Evolutionary conservation across 208 protist species (phyloP), one percentile per base, ranked within the genome.

Genomic region (Acanthamoeba polyphaga): DNA sequence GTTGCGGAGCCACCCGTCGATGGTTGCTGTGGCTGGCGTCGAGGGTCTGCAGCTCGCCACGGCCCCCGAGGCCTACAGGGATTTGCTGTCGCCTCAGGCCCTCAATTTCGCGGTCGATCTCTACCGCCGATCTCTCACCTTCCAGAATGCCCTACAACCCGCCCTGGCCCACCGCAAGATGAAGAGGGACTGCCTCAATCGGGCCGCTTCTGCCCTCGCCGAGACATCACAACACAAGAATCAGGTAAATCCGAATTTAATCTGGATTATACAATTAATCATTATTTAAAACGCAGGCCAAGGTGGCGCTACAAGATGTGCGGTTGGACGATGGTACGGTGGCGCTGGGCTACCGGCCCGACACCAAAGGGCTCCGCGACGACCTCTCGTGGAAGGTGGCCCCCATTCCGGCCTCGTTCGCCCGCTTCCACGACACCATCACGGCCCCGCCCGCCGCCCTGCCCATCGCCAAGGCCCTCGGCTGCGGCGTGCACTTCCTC

Each of bases 361-460:
- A 92, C 64, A 92, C 87, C 19, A 46, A n/a, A 22, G 62, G 24
- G 10, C 22, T 92, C 15, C 87, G 87, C 87, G 64, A 92, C 19
- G 87, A 92, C 60, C 58, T 55, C 17, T 70, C 87, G 43, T 92
- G 87, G 87, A 13, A 29, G 3, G 87, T 92, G 55, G 87, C 55
- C 29, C 60, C 51, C 27, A 92, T 92, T 29, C 87, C 87, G 64
- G 29, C 55, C 38, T 13, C 38, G 12, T 92, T 92, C 32, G 87
- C 87, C 13, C 32, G 87, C 38, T 92, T 92, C 49, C 87, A 92
- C 49, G 87, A 76, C 87, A 92, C 87, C 87, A 92, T 92, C 64
- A 92, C 87, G 9, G 87, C 60, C 19, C 87, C 87, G 32, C 87
- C 87, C 7, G 62, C 34, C 24, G 55, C 87, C 19, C 17, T 60